Evolutionary conservation across 345 rosid species (phyloP).

Genomic region (Populus deltoides): DNA sequence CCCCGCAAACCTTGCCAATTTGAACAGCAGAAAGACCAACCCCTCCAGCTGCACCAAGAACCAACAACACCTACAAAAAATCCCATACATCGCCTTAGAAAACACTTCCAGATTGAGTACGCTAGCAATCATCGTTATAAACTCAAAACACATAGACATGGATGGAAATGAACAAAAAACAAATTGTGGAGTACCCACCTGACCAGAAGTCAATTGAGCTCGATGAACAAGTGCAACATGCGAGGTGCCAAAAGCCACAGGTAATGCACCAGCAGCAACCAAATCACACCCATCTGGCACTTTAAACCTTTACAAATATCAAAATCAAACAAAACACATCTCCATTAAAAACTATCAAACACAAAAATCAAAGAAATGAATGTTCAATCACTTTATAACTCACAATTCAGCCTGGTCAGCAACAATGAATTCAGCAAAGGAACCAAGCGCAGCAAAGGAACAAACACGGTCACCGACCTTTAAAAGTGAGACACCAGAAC

Average conservation of each 20-base stretch:
- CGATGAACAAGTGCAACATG: slow-evolving; percentile 90
- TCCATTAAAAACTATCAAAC: not conserved
- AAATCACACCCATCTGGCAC: slow-evolving; percentile 86
- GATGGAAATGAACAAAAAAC: not conserved
- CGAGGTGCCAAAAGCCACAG: slow-evolving; percentile 93
- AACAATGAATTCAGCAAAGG: slow-evolving; percentile 84
- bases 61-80: slow-evolving; percentile 62
- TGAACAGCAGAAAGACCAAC: slow-evolving; percentile 94
- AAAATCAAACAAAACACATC: not conserved
- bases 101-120: not conserved
- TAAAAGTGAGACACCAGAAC: slow-evolving; percentile 57
- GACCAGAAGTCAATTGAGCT: slow-evolving; percentile 63
- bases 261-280: slow-evolving; percentile 80
- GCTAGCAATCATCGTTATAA: not conserved
- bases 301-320: slow-evolving; percentile 33
- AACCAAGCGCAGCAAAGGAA: slow-evolving; percentile 55
- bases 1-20: slow-evolving; percentile 84
- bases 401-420: slow-evolving; percentile 66
- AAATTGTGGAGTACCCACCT: slow-evolving; percentile 33
- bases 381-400: slow-evolving; percentile 9
- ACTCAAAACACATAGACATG: not conserved
- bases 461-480: slow-evolving; percentile 81
- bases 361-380: not conserved
- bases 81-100: not conserved
- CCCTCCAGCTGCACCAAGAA: slow-evolving; percentile 98